Evolutionary conservation across 805 yeast species (phyloP), one percentile per base, ranked within the genome.

Genomic region (Saccharomyces eubayanus): DNA sequence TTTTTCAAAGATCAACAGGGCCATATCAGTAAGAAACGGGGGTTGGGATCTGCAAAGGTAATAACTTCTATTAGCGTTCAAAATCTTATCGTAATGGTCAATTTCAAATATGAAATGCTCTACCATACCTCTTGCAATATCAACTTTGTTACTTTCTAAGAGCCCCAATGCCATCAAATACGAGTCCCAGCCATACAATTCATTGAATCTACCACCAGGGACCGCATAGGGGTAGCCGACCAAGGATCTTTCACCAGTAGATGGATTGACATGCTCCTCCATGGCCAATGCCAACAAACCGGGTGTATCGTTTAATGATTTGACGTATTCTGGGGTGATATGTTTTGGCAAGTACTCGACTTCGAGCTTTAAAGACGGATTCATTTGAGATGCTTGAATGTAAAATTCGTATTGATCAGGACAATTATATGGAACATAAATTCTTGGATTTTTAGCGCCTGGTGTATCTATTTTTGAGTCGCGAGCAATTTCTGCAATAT

Each of bases 141-240:
- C 87, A 21, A 82, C 69, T 50, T 82, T 77, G 45, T 78, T 80
- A 63, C 87, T 86, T 28, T 80, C 77, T 28, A 94, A 68, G 46
- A 94, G 75, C 1, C 98, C 99, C 27, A 90, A 70, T 0, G 94
- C 81, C 66, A 85, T 90, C 85, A 94, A 87, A 66, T 94, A 92
- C 1, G 97, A 89, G 69, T 92, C 99, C 99, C 99, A 92, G 14
- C 98, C 99, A 65, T 94, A 92, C 55, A 90, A 78, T 72, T 92
- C 99, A 72, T 94, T 94, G 72, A 92, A 92, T 58, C 99, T 76
- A 24, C 99, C 98, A 16, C 99, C 99, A 1, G 99, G 99, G 27
- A 92, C 98, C 16, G 89, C 87, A 69, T 92, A 92, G 0, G 96
- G 96, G 63, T 79, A 83, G 21, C 90, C 89, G 43, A 78, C 74